Evolutionary conservation across 2,329 filamentous ascomycete species (phyloP).

Genomic region (Alternaria novae-zelandiae): DNA sequence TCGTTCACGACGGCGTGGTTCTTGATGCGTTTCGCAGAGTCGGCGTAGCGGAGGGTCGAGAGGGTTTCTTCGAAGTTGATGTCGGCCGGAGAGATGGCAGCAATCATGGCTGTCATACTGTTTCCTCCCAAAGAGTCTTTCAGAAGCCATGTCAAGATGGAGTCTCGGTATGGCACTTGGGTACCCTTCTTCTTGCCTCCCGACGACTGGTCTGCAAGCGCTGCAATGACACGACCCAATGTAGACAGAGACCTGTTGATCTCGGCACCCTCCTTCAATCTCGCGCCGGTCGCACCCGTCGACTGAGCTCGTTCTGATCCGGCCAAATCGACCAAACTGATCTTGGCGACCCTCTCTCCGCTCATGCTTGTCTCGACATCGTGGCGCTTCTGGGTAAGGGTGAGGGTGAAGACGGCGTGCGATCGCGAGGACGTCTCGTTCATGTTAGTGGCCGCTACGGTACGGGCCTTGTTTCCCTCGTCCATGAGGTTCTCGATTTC

Average conservation of each 20-base stretch:
- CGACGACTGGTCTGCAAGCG: constrained; percentile 86
- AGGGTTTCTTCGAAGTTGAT: constrained; percentile 99
- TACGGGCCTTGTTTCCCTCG: constrained; percentile 97
- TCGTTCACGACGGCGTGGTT: constrained; percentile 99
- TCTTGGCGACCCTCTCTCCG: constrained; percentile 96
- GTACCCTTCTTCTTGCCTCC: constrained; percentile 71
- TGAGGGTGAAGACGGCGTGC: constrained; percentile 96
- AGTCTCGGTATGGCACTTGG: constrained; percentile 96
- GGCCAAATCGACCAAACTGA: constrained; percentile 95
- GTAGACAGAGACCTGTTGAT: constrained; percentile 98
- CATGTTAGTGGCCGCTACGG: constrained; percentile 98
- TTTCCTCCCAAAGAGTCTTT: constrained; percentile 98
- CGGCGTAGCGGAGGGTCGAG: constrained; percentile 92
- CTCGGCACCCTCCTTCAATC: constrained; percentile 95
- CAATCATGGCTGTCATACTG: constrained; percentile 99
- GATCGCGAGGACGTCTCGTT: constrained; percentile 99
- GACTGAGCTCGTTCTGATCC: constrained; percentile 97
- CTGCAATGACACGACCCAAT: constrained; percentile 94
- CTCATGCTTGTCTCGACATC: constrained; percentile 95
- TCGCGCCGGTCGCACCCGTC: constrained; percentile 92
- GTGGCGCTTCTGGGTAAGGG: constrained; percentile 89
- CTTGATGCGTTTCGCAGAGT: constrained; percentile 99
- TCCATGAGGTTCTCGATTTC: constrained; percentile 99
- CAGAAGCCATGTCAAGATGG: constrained; percentile 91
- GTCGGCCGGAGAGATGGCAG: constrained; percentile 95